Percentiles rank a stretch among this genome's conserved stretches.
Conservation (phyloP, 2,329 filamentous ascomycete species). For the Chrysosporium queenslandicum region DNA sequence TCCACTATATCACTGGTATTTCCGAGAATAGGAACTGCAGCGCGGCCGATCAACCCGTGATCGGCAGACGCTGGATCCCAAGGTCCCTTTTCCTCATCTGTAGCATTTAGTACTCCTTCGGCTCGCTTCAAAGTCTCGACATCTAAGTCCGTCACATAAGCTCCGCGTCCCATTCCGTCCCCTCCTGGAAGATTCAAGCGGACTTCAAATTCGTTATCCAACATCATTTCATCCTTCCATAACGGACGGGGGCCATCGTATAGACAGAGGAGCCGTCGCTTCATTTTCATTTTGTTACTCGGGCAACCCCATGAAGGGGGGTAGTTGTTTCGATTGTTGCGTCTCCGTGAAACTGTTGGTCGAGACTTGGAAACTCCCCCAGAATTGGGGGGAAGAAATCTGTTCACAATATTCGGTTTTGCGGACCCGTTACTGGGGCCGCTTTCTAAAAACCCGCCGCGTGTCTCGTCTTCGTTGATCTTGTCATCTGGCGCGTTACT, state of each 20-base stretch:
- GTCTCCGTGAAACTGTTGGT: slow-evolving; percentile 51
- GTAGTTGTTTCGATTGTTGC: slow-evolving; percentile 89
- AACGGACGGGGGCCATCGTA: slow-evolving; percentile 81
- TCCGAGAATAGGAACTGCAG: slow-evolving; percentile 15
- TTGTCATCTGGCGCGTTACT: slow-evolving; percentile 47
- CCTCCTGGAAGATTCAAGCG: slow-evolving; percentile 67
- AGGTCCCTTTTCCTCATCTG: slow-evolving; percentile 74
- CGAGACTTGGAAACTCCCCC: slow-evolving; percentile 67
- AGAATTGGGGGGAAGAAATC: slow-evolving; percentile 48
- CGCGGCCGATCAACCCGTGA: slow-evolving; percentile 15
- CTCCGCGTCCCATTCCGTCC: slow-evolving; percentile 73
- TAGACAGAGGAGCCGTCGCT: slow-evolving; percentile 88
- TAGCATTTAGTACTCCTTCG: slow-evolving; percentile 70
- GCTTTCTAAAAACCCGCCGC: slow-evolving; percentile 16
- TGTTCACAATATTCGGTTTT: slow-evolving; percentile 31
- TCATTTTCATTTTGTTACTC: slow-evolving; percentile 91
- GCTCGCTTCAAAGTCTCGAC: slow-evolving; percentile 80
- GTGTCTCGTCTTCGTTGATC: slow-evolving; percentile 37
- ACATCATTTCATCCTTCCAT: slow-evolving; percentile 99
- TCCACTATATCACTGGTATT: slow-evolving; percentile 17
- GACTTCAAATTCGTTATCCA: slow-evolving; percentile 88
- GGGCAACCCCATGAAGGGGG: slow-evolving; percentile 89
- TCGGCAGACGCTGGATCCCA: slow-evolving; percentile 41
- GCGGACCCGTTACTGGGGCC: slow-evolving; percentile 28
- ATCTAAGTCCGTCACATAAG: slow-evolving; percentile 87